Conservation (phyloP, 768 basidiomycete species). For the Boletus rubroflammeus region DNA sequence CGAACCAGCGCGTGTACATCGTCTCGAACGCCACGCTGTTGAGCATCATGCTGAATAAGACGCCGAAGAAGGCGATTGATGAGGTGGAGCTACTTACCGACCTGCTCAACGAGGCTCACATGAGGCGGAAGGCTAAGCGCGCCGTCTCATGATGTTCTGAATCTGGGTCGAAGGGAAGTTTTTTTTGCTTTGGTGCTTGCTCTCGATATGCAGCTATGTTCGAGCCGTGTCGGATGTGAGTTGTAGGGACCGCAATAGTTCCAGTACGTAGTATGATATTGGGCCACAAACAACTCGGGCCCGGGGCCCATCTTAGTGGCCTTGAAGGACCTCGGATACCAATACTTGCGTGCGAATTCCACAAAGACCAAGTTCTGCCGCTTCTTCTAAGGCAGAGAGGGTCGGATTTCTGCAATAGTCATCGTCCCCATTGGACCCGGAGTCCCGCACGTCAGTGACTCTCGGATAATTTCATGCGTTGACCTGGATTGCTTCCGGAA, state of each 20-base stretch:
- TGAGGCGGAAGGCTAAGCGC: neutral
- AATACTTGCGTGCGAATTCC: no score
- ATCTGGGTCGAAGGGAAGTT: neutral
- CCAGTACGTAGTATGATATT: no score
- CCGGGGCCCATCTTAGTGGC: no score
- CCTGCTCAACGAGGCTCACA: conserved; percentile 8
- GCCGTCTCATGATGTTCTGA: neutral
- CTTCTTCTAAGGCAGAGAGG: no score
- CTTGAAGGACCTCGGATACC: no score
- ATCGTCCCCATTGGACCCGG: no score
- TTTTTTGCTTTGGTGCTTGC: neutral
- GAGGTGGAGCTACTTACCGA: conserved; percentile 23
- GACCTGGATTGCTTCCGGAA: no score
- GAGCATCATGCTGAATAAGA: conserved; percentile 15
- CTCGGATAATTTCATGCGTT: no score
- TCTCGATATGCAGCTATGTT: neutral
- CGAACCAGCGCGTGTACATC: conserved; percentile 28
- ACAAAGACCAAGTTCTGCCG: no score
- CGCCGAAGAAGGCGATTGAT: conserved; percentile 19
- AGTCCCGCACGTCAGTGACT: no score
- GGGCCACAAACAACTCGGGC: no score
- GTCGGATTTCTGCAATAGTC: no score
- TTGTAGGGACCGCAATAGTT: neutral
- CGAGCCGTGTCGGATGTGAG: neutral
- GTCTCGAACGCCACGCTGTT: conserved; percentile 20